Conservation (phyloP, 371 early-diverging fungal species). For the Mortierella sp. region DNA sequence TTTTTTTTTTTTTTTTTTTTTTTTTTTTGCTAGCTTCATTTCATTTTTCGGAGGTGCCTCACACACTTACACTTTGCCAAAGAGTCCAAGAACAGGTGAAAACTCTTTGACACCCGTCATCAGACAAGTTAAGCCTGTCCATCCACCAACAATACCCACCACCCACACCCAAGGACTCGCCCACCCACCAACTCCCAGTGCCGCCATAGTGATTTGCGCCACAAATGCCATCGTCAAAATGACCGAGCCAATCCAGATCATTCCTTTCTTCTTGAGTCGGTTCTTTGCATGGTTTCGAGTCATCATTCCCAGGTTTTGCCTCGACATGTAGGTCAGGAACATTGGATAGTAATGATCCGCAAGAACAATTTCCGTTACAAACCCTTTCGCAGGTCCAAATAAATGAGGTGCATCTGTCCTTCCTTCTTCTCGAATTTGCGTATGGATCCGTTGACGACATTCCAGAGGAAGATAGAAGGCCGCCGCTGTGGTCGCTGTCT, state of each 20-base stretch:
- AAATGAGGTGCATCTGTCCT: not conserved
- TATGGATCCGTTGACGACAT: not conserved
- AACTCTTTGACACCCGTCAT: constrained; percentile 38
- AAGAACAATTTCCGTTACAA: not conserved
- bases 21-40: too few species aligned
- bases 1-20: too few species aligned
- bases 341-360: not conserved
- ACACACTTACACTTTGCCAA: constrained; percentile 46
- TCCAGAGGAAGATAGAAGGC: not conserved
- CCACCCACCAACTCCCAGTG: constrained; percentile 13
- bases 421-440: not conserved
- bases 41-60: too few species aligned
- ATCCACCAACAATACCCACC: constrained; percentile 35
- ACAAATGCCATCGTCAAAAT: not conserved
- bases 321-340: not conserved
- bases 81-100: constrained; percentile 40
- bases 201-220: not conserved
- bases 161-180: constrained; percentile 41
- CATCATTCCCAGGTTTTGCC: not conserved
- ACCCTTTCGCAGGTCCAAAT: not conserved
- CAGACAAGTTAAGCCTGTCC: constrained; percentile 34
- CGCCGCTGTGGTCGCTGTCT: not conserved
- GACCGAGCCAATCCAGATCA: not conserved
- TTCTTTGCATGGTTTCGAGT: not conserved
- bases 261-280: not conserved